phyloP scores from a whole-genome alignment of 2,329 filamentous ascomycete genomes.

The Fusarium compactum region DNA sequence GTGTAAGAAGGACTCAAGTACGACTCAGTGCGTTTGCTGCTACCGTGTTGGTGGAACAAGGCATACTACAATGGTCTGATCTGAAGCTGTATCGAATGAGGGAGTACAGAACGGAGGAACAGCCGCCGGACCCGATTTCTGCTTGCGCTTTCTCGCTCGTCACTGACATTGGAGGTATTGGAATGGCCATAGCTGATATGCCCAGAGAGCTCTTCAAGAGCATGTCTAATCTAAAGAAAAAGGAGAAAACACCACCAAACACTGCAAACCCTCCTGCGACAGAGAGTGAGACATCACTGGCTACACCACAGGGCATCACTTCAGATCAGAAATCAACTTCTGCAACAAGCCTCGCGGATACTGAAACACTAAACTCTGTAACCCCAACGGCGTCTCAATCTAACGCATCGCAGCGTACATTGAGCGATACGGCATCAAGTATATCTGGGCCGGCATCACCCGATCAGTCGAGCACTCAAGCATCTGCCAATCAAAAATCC shows the following conservation, averaged over 20 bases:
- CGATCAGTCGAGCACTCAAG: constrained; percentile 24
- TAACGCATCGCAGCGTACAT: constrained; percentile 39
- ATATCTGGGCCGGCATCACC: constrained; percentile 28
- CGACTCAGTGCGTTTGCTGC: constrained; percentile 79
- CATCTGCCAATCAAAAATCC: constrained; percentile 20
- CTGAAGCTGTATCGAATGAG: constrained; percentile 72
- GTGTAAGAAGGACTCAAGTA: constrained; percentile 74
- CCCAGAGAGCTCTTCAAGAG: constrained; percentile 68
- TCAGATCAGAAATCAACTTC: constrained; percentile 15
- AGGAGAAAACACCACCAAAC: constrained; percentile 1
- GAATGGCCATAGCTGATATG: constrained; percentile 84
- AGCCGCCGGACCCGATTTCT: constrained; percentile 83
- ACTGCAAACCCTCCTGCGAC: constrained; percentile 11
- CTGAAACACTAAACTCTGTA: constrained; percentile 10
- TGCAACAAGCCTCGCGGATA: constrained; percentile 19
- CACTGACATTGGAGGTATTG: constrained; percentile 84
- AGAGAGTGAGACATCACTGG: constrained; percentile 16
- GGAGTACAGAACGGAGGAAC: constrained; percentile 82
- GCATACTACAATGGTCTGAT: constrained; percentile 74
- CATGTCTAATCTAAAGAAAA: constrained; percentile 43
- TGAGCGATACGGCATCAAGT: constrained; percentile 42
- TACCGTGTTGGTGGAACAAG: constrained; percentile 73
- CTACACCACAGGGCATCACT: constrained; percentile 8
- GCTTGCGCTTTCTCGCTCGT: constrained; percentile 82
- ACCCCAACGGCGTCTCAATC: constrained; percentile 27